Base-by-base conservation (phyloP, 768 basidiomycete species). In the Naematelia encephala region DNA sequence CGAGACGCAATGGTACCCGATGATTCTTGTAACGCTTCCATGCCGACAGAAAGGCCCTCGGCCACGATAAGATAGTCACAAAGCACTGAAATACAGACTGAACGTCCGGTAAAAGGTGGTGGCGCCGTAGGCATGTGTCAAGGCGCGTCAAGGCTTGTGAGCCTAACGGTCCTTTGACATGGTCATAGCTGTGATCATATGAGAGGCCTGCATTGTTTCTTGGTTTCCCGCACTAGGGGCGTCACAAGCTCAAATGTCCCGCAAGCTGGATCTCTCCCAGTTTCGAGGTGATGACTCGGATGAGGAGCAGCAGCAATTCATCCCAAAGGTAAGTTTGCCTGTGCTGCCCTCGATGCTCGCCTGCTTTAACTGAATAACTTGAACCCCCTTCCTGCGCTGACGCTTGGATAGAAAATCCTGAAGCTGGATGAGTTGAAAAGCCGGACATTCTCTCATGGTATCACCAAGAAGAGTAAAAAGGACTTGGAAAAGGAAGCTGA, bases 401-500 rank as follows among this genome's bases (percentile, higher is more conserved):
- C 16, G 34, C 16, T 16, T 8, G 8, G 34, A 8, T 39, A 60
- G 62, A 47, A n/a, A 42, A 90, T 87, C 82, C 81, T 87, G 58
- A 64, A 68, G 23, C 82, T 94, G 60, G 90, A 90, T 69, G 86
- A 88, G 71, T 84, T 87, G 68, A 94, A 94, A 78, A 79, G 88
- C 59, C 87, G 88, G 30, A 87, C 89, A 49, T 96, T 89, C 78
- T 78, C 89, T 28, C 85, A 90, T 72, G 91, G 78, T n/a, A 88
- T 84, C 34, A 84, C 87, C 53, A 85, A 86, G 60, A 97, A 98
- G 80, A 91, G 91, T 14, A 86, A 87, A 59, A 82, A 89, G 64
- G 93, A 98, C 78, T 88, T 88, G 69, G 96, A 98, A 74, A 86
- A 86, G 70, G 93, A 97, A 69, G 87, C 87, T 50, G 93, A 90